Evolutionary conservation across 257 asterid genomes (phyloP), one percentile per base, ranked within the genome.

Genomic region (Cruciata laevipes): DNA sequence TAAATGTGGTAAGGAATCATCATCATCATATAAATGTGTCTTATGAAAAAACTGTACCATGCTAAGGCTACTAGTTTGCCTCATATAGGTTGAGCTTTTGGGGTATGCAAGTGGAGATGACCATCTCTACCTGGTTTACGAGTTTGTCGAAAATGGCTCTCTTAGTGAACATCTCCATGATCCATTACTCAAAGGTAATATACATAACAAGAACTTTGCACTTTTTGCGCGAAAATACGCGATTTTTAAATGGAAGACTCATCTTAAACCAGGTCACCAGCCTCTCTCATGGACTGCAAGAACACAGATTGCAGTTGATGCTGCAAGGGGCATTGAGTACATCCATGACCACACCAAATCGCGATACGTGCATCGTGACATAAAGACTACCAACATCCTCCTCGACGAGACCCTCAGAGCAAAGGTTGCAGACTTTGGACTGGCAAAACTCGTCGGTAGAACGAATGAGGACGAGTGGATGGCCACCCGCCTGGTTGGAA

Each of bases 341-440:
- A 90, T 90, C 66, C 97, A 90, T 37, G 97, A 90, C 69, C 95
- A 86, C 77, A 90, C 96, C 12, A 88, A 88, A 74, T 66, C 90
- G 21, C 81, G 79, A 57, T 90, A 86, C 5, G 96, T 90, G 49
- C 96, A 90, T 52, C 95, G 97, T 40, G 96, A 90, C 72, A 90
- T 90, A 70, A 90, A 90, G 76, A 83, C 96, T 23, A 81, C 87
- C 37, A 90, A 90, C 63, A 90, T 90, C 74, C 81, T 90, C 40
- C 90, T 90, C 21, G 96, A 90, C 42, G 85, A 75, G 73, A 83
- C 89, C 35, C 88, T 86, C n/a, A 83, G 93, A 78, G 96, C 96
- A 67, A 90, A 90, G 94, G 96, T 90, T 59, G 96, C 96, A 51
- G 97, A 90, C 79, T 90, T 90, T 71, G 96, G 97, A 52, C 74